A percentile compares a stretch with the other conserved stretches of the same genome.
Conservation (phyloP, 768 basidiomycete genomes). For the Asterophora lycoperdoides region DNA sequence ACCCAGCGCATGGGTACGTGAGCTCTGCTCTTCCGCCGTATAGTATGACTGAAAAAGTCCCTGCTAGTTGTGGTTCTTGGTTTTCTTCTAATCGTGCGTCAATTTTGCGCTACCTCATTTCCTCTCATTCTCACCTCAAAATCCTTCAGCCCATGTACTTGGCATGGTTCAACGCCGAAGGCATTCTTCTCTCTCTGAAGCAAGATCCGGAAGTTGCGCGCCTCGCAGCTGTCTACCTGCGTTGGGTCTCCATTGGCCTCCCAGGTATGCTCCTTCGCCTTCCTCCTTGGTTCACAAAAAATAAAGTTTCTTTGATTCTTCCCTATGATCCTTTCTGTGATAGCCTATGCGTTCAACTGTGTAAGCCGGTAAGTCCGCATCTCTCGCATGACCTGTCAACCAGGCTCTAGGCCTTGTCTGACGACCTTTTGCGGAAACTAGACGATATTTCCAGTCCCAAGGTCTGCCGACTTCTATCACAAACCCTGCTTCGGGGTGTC, state of each 20-base stretch:
- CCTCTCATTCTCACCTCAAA: not conserved
- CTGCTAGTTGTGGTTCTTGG: slow-evolving; percentile 57
- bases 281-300: slow-evolving; percentile 4
- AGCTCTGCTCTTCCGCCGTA: not conserved
- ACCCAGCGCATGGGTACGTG: slow-evolving; percentile 78
- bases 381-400: not conserved
- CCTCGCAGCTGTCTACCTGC: slow-evolving; percentile 73
- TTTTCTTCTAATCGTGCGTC: slow-evolving; percentile 54
- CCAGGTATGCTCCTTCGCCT: slow-evolving; percentile 43
- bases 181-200: slow-evolving; percentile 65
- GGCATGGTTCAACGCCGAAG: slow-evolving; percentile 83
- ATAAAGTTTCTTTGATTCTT: not conserved
- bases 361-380: slow-evolving; percentile 36
- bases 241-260: slow-evolving; percentile 71
- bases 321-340: not conserved
- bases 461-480: slow-evolving; percentile 39
- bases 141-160: slow-evolving; percentile 44
- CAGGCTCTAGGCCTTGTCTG: not conserved
- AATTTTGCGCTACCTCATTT: not conserved
- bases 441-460: slow-evolving; percentile 82
- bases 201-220: slow-evolving; percentile 84
- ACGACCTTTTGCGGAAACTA: slow-evolving; percentile 17
- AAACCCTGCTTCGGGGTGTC: not conserved
- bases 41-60: slow-evolving; percentile 2
- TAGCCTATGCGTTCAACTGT: slow-evolving; percentile 50